Evolutionary conservation across 1,139 yeast genomes (phyloP).

Genomic region (Geotrichum australiense): DNA sequence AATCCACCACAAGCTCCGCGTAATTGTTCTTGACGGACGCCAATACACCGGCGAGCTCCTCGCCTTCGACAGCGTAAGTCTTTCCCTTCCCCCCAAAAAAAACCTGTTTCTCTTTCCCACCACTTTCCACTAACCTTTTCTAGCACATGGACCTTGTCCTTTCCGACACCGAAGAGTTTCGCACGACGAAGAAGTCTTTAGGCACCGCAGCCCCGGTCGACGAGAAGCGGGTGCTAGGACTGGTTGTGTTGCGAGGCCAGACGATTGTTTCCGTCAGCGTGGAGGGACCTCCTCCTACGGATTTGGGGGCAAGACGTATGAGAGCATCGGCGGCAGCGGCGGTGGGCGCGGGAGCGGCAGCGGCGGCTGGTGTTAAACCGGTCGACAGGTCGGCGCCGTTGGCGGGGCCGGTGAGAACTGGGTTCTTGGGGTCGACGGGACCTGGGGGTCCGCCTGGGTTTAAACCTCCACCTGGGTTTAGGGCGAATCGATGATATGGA

Average conservation of each 20-base stretch:
- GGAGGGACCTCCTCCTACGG: constrained; percentile 67
- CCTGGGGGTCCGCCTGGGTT: constrained; percentile 27
- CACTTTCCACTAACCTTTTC: not conserved
- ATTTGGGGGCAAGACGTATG: constrained; percentile 33
- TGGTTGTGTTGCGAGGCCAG: constrained; percentile 82
- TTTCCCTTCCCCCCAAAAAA: not conserved
- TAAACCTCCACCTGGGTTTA: constrained; percentile 28
- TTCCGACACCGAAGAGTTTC: constrained; percentile 76
- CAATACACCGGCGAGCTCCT: constrained; percentile 71
- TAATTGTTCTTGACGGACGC: constrained; percentile 67
- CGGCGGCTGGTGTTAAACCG: no score
- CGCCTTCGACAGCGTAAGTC: constrained; percentile 64
- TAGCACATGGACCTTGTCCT: constrained; percentile 76
- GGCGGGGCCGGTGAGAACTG: constrained; percentile 30
- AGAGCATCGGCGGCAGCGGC: constrained; percentile 21
- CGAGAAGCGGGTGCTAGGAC: constrained; percentile 69
- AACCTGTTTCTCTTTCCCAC: not conserved
- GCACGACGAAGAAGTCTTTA: constrained; percentile 58
- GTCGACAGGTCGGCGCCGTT: constrained; percentile 22
- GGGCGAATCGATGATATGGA: constrained; percentile 10
- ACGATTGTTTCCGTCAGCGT: constrained; percentile 77
- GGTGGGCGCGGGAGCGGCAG: constrained; percentile 9
- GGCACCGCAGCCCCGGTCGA: constrained; percentile 23
- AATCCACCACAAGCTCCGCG: constrained; percentile 64
- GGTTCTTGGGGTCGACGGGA: constrained; percentile 20